Percentiles rank a stretch among this genome's conserved stretches.
Conservation (phyloP, 768 basidiomycete genomes). For the Tylopilus rubrobrunneus region DNA sequence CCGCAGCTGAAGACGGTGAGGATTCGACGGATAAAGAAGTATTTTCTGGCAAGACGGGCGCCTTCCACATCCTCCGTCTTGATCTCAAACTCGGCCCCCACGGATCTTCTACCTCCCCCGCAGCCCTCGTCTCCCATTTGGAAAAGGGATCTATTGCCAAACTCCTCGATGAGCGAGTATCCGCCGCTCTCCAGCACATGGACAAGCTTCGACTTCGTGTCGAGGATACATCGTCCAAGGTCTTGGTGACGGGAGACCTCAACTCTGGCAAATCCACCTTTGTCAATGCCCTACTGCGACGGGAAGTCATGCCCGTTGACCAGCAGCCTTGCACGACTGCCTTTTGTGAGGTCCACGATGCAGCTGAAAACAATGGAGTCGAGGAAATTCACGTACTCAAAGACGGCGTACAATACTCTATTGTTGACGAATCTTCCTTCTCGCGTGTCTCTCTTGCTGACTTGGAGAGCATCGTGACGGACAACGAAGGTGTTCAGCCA, state of each 20-base stretch:
- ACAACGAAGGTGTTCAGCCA: slow-evolving; percentile 50
- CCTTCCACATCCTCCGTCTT: slow-evolving; percentile 86
- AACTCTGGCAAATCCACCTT: slow-evolving; percentile 99
- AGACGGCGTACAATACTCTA: slow-evolving; percentile 63
- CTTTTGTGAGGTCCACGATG: slow-evolving; percentile 95
- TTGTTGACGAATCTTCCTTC: slow-evolving; percentile 73
- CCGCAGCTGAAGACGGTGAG: slow-evolving; percentile 16
- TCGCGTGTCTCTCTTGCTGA: slow-evolving; percentile 60
- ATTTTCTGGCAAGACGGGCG: slow-evolving; percentile 43
- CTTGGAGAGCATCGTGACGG: slow-evolving; percentile 73
- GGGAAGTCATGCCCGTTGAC: slow-evolving; percentile 94
- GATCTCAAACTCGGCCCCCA: slow-evolving; percentile 88
- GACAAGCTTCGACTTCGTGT: slow-evolving; percentile 83
- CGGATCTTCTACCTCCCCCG: slow-evolving; percentile 56
- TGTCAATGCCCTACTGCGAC: slow-evolving; percentile 89
- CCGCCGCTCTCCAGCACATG: slow-evolving; percentile 70
- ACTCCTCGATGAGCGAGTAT: slow-evolving; percentile 82
- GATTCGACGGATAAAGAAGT: slow-evolving; percentile 31
- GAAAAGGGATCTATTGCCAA: slow-evolving; percentile 92
- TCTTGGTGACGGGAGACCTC: slow-evolving; percentile 95
- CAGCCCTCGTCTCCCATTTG: slow-evolving; percentile 81
- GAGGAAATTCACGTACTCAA: slow-evolving; percentile 87
- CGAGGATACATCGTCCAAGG: slow-evolving; percentile 89
- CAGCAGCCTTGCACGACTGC: slow-evolving; percentile 97
- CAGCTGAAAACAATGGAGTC: slow-evolving; percentile 68